phyloP scores from a whole-genome alignment of 2,329 filamentous ascomycete genomes.

The Clonostachys byssicola region DNA sequence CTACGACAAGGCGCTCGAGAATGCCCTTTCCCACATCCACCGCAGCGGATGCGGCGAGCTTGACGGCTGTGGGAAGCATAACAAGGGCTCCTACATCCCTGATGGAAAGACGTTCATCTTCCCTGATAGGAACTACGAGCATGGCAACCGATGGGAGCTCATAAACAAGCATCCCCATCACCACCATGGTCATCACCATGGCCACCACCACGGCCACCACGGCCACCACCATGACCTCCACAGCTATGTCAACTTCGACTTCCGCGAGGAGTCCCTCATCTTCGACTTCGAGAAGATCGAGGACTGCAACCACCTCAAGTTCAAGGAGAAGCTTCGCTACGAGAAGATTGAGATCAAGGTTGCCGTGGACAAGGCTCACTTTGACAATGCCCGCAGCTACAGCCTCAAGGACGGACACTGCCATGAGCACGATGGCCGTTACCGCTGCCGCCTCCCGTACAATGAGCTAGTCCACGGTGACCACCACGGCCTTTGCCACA shows the following conservation, averaged over 20 bases:
- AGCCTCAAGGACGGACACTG: constrained; percentile 1
- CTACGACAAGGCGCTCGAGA: background rate
- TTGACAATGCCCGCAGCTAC: constrained; percentile 1
- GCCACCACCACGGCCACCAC: background rate
- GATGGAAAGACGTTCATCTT: constrained; percentile 4
- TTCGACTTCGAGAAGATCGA: constrained; percentile 5
- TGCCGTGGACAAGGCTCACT: background rate
- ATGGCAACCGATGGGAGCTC: background rate
- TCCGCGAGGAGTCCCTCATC: constrained; percentile 3
- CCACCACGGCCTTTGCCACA: background rate
- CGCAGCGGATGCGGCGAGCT: background rate
- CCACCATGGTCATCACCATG: background rate
- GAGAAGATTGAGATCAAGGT: constrained; percentile 5
- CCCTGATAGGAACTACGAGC: background rate
- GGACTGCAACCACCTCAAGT: background rate
- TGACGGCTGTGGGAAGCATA: background rate
- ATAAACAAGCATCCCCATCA: background rate
- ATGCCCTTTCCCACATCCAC: background rate
- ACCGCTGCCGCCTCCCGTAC: constrained; percentile 3
- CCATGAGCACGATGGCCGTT: background rate
- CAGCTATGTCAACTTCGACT: constrained; percentile 3
- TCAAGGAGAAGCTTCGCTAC: constrained; percentile 1
- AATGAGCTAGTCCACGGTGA: constrained; percentile 1
- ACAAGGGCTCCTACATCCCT: background rate
- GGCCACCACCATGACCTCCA: background rate